These are phyloP conservation scores for Catharanthus roseus DNA, from an alignment of 257 asterid species.

Conservation along the genomic window DNA sequence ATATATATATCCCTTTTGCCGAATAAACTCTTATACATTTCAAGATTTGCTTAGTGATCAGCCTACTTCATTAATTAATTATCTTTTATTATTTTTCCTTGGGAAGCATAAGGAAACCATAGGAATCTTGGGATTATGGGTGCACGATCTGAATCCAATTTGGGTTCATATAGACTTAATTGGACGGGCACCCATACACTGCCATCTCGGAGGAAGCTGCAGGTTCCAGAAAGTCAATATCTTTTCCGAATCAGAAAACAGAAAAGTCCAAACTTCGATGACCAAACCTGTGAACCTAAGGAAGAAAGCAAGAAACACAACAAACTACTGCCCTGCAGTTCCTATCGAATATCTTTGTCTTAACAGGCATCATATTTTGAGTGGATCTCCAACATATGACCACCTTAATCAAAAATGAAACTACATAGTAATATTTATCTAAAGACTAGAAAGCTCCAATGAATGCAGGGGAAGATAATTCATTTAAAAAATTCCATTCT, in stretches of 20 bases:
- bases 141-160: background rate
- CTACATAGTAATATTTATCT: background rate
- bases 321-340: too few species aligned
- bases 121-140: background rate
- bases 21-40: background rate
- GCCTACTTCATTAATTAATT: background rate
- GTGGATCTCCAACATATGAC: background rate
- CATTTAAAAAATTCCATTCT: background rate
- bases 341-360: background rate
- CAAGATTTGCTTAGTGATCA: background rate
- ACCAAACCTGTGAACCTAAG: too few species aligned
- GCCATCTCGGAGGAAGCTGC: background rate
- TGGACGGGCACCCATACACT: background rate
- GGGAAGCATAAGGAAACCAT: background rate
- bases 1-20: background rate
- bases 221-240: too few species aligned
- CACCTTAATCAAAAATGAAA: background rate
- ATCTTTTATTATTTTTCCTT: background rate
- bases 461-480: background rate
- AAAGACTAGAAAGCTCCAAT: background rate
- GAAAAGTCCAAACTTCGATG: too few species aligned
- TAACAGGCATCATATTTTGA: background rate
- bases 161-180: background rate
- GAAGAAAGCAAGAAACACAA: too few species aligned
- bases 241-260: too few species aligned